phyloP scores from a whole-genome alignment of 2,329 filamentous ascomycete species.

The Trichoderma simmonsii region DNA sequence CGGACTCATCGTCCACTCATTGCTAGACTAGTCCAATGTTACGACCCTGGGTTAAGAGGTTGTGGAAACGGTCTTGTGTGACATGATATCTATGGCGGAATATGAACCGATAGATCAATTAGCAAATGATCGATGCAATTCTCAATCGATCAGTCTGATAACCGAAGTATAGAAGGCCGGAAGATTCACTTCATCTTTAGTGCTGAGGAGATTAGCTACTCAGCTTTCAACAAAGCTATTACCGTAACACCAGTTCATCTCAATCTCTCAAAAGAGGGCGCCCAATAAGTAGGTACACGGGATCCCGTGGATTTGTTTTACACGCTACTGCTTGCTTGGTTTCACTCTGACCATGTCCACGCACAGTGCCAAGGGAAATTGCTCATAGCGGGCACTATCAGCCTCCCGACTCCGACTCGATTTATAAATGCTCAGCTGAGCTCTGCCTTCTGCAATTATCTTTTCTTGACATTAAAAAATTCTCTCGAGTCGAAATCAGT shows the following conservation, averaged over 20 bases:
- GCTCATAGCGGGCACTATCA: neutral
- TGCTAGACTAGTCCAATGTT: neutral
- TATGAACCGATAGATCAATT: neutral
- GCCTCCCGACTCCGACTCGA: neutral
- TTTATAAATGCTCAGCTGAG: neutral
- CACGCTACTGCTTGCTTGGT: neutral
- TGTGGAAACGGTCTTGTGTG: neutral
- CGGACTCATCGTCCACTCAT: neutral
- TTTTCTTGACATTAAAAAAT: neutral
- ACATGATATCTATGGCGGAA: neutral
- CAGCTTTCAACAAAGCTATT: neutral
- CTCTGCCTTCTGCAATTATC: neutral
- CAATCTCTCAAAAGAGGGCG: neutral
- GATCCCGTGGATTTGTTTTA: no score
- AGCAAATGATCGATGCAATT: no score
- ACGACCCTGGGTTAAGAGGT: neutral
- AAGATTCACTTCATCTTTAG: neutral
- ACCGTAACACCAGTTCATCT: neutral
- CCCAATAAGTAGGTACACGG: no score
- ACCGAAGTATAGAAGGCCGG: neutral
- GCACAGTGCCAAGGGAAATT: neutral
- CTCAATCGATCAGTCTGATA: rapidly evolving
- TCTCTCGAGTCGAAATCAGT: neutral
- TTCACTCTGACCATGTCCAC: neutral
- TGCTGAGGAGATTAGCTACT: neutral